Conservation (phyloP, 345 rosid species). For the Arabis hirsuta region DNA sequence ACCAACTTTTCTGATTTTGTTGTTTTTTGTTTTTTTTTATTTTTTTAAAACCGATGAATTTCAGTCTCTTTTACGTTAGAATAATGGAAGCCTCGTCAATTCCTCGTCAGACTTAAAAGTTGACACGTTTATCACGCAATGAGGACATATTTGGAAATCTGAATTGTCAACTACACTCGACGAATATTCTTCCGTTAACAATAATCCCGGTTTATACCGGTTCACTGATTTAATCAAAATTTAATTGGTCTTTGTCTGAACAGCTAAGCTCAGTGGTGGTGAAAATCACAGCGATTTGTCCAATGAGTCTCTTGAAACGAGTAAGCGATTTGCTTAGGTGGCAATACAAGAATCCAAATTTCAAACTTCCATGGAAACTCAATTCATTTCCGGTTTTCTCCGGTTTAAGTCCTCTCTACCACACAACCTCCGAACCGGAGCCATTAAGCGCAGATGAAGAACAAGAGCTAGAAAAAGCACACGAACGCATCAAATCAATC, state of each 20-base stretch:
- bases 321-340: constrained; percentile 81
- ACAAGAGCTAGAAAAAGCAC: constrained; percentile 55
- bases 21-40: background rate
- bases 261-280: constrained; percentile 76
- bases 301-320: constrained; percentile 57
- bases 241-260: background rate
- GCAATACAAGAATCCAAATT: constrained; percentile 70
- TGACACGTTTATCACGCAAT: constrained; percentile 39
- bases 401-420: constrained; percentile 69
- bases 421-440: constrained; percentile 63
- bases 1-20: constrained; percentile 13
- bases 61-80: background rate
- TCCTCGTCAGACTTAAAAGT: constrained; percentile 20
- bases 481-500: constrained; percentile 53
- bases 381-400: constrained; percentile 67
- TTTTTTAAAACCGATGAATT: too few relatives aligned
- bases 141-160: background rate
- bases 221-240: background rate
- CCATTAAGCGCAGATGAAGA: constrained; percentile 69
- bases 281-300: constrained; percentile 81
- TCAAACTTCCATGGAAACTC: constrained; percentile 79
- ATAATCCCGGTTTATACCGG: constrained; percentile 30
- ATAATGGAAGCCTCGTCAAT: constrained; percentile 29
- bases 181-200: constrained; percentile 24
- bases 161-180: constrained; percentile 22